Evolutionary conservation across 805 yeast species (phyloP).

Genomic region (Wickerhamiella qilinensis): DNA sequence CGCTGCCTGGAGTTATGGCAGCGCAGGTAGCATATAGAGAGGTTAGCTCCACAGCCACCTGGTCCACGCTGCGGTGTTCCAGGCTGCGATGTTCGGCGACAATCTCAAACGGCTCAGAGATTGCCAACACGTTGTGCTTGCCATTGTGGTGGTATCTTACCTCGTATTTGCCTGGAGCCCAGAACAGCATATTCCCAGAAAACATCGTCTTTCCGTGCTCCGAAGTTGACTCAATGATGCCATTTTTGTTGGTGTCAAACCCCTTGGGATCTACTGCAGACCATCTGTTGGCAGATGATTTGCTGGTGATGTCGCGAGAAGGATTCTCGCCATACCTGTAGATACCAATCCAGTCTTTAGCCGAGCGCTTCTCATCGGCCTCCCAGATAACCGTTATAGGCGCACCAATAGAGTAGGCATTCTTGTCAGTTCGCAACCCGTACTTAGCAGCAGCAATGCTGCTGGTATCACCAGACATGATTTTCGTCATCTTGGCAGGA

Average conservation of each 20-base stretch:
- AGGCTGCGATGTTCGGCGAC: slow-evolving; percentile 24
- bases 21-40: slow-evolving; percentile 2
- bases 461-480: slow-evolving; percentile 17
- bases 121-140: slow-evolving; percentile 51
- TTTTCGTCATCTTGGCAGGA: slow-evolving; percentile 21
- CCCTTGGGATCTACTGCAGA: slow-evolving; percentile 3
- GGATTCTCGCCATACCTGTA: slow-evolving; percentile 49
- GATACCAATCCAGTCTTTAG: slow-evolving; percentile 62
- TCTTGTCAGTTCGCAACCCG: slow-evolving; percentile 13
- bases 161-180: slow-evolving; percentile 60
- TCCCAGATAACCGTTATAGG: slow-evolving; percentile 40
- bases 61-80: slow-evolving; percentile 19
- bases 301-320: slow-evolving; percentile 9
- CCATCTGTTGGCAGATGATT: slow-evolving; percentile 9
- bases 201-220: slow-evolving; percentile 35
- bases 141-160: slow-evolving; percentile 53
- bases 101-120: slow-evolving; percentile 53
- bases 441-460: slow-evolving; percentile 2
- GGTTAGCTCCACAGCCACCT: slow-evolving; percentile 20
- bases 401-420: slow-evolving; percentile 27
- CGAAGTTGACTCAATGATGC: slow-evolving; percentile 8
- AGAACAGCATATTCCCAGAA: slow-evolving; percentile 31
- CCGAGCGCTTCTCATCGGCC: slow-evolving; percentile 31
- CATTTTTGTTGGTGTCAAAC: slow-evolving; percentile 11
- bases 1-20: background rate